Evolutionary conservation across 805 yeast species (phyloP).

Genomic region (Wickerhamiella domercqiae): DNA sequence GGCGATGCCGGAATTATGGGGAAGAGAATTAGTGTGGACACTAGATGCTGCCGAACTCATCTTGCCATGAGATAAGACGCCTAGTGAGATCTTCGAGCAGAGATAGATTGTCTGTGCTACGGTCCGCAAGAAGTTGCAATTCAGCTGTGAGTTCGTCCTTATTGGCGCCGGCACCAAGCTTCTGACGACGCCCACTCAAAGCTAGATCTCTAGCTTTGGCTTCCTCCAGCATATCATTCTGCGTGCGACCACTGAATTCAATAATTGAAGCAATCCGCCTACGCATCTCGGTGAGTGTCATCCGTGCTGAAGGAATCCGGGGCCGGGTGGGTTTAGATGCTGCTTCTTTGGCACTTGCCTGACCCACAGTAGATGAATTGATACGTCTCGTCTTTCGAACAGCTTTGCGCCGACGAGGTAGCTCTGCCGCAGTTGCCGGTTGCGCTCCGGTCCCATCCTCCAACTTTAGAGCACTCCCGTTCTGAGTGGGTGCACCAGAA

Average conservation of each 20-base stretch:
- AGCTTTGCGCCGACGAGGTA: not conserved
- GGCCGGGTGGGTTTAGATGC: slow-evolving; percentile 29
- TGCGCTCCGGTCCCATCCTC: too few relatives aligned
- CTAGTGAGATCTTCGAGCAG: slow-evolving; percentile 62
- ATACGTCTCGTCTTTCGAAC: not conserved
- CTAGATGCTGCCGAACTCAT: slow-evolving; percentile 35
- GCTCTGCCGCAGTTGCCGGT: not conserved
- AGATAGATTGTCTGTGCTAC: slow-evolving; percentile 40
- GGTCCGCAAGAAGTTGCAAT: slow-evolving; percentile 22
- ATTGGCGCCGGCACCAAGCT: slow-evolving; percentile 15
- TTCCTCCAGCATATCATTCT: slow-evolving; percentile 65
- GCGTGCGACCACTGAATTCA: slow-evolving; percentile 81
- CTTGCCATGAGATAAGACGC: slow-evolving; percentile 65
- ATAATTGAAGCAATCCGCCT: slow-evolving; percentile 77
- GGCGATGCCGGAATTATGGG: too few relatives aligned
- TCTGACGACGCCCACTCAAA: slow-evolving; percentile 20
- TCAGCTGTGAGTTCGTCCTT: slow-evolving; percentile 15
- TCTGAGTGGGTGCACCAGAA: not conserved
- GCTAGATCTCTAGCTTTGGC: slow-evolving; percentile 41
- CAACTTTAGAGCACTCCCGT: not conserved
- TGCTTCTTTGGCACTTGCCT: slow-evolving; percentile 1
- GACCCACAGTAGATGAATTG: slow-evolving; percentile 1
- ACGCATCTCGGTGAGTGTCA: slow-evolving; percentile 69
- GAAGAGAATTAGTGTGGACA: too few relatives aligned
- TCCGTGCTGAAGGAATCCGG: slow-evolving; percentile 60